Conservation (phyloP, 371 early-diverging fungal genomes). For the Syncephalastrum contaminatum region DNA sequence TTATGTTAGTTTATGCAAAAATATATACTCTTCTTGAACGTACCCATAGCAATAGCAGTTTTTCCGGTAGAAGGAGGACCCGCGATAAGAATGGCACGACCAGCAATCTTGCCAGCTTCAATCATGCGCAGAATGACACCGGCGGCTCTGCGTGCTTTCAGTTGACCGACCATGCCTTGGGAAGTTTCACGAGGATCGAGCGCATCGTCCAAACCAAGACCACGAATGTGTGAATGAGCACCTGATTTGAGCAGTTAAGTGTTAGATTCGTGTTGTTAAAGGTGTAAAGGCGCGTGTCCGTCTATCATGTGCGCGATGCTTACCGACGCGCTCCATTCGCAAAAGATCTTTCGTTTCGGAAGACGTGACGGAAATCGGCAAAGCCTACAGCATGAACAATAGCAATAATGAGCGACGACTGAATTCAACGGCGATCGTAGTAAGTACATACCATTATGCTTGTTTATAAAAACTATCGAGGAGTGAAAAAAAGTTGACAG, state of each 20-base stretch:
- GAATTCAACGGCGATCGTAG: too few species aligned
- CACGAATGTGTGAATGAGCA: constrained; percentile 96
- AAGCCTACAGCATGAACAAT: constrained; percentile 21
- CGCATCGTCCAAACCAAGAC: constrained; percentile 88
- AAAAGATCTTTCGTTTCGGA: constrained; percentile 60
- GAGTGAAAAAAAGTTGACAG: too few species aligned
- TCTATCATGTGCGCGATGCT: not conserved
- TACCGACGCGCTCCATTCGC: constrained; percentile 71
- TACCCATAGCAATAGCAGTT: constrained; percentile 93
- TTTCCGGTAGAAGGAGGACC: constrained; percentile 99
- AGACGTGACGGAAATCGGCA: constrained; percentile 38
- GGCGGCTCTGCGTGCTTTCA: constrained; percentile 93
- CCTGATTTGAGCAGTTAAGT: constrained; percentile 48
- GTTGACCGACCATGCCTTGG: constrained; percentile 99
- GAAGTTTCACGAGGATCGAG: constrained; percentile 81
- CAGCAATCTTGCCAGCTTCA: constrained; percentile 95
- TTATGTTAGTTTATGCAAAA: not conserved
- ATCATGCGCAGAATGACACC: constrained; percentile 95
- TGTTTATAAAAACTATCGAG: too few species aligned
- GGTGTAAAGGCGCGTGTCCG: not conserved
- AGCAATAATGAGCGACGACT: not conserved
- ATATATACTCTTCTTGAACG: constrained; percentile 1
- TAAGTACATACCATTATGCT: too few species aligned
- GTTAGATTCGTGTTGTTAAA: not conserved
- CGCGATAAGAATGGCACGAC: constrained; percentile 95